These are phyloP conservation scores for Phytophthora melonis DNA, from an alignment of 352 stramenopile species.

Conservation along the genomic window DNA sequence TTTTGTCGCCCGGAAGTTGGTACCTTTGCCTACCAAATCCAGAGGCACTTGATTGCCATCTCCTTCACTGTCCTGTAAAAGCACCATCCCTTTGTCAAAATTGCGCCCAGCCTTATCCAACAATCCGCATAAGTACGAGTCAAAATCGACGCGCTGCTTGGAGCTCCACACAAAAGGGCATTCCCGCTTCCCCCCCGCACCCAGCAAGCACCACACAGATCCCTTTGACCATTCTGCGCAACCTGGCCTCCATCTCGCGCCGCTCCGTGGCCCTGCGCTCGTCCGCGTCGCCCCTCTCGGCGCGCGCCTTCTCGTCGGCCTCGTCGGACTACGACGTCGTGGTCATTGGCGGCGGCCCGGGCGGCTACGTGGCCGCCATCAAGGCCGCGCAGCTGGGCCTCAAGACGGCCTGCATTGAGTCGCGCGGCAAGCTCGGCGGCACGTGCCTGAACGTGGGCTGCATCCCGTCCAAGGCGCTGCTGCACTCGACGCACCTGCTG, in stretches of 20 bases:
- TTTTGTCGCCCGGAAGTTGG: neutral
- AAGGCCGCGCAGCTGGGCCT: conserved; percentile 98
- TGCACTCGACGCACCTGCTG: conserved; percentile 97
- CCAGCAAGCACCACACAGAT: conserved; percentile 8
- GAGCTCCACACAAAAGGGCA: conserved; percentile 15
- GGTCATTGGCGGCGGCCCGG: conserved; percentile 96
- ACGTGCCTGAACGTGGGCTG: conserved; percentile 99
- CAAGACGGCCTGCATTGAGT: conserved; percentile 99
- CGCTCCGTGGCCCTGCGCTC: conserved; percentile 54
- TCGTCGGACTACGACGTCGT: conserved; percentile 84
- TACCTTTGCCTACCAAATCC: neutral
- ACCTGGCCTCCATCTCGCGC: conserved; percentile 33
- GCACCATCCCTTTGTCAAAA: neutral
- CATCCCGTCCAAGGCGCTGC: conserved; percentile 98
- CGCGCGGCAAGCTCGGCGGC: conserved; percentile 94
- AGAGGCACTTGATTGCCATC: neutral
- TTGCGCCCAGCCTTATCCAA: neutral
- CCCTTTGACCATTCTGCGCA: conserved; percentile 32
- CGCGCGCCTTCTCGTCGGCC: conserved; percentile 61
- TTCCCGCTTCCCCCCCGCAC: conserved; percentile 26
- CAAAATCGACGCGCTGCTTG: conserved; percentile 7
- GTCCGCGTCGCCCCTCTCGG: conserved; percentile 35
- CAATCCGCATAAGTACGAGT: conserved; percentile 20
- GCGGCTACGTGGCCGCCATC: conserved; percentile 99
- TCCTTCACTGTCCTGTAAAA: neutral